These are phyloP conservation scores for Allomyces javanicus DNA, from an alignment of 192 early-diverging fungal genomes.

Conservation along the genomic window DNA sequence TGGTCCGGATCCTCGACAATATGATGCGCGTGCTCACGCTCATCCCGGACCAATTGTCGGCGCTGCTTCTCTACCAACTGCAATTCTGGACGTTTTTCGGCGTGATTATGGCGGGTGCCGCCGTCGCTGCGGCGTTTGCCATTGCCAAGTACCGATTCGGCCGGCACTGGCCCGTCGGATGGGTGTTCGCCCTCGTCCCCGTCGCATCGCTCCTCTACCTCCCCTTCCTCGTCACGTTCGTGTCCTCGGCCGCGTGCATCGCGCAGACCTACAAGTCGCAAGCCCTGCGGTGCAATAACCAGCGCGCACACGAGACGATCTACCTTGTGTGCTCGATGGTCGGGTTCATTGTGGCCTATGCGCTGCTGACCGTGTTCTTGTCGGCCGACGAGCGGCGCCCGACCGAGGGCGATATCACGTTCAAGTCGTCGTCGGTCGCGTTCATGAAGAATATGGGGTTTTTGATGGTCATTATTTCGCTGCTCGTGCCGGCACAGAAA, in stretches of 20 bases:
- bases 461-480: constrained; percentile 42
- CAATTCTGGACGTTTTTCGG: background rate
- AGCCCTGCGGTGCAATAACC: background rate
- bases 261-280: constrained; percentile 11
- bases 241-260: constrained; percentile 26
- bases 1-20: background rate
- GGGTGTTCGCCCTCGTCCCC: constrained; percentile 11
- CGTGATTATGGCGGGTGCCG: background rate
- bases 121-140: background rate
- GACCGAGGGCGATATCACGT: constrained; percentile 45
- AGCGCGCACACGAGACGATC: constrained; percentile 14
- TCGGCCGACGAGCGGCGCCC: constrained; percentile 52
- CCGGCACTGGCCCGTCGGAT: background rate
- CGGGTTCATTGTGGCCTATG: constrained; percentile 40
- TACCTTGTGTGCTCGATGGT: constrained; percentile 38
- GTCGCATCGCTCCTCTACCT: constrained; percentile 28
- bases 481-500: constrained; percentile 36
- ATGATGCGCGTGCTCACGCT: background rate
- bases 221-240: constrained; percentile 28
- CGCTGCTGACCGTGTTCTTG: constrained; percentile 44
- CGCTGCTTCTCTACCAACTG: background rate
- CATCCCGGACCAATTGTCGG: background rate
- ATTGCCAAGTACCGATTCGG: background rate
- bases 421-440: constrained; percentile 47
- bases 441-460: constrained; percentile 26